phyloP scores from a whole-genome alignment of 768 basidiomycete species.

The Lentinus brumalis region DNA sequence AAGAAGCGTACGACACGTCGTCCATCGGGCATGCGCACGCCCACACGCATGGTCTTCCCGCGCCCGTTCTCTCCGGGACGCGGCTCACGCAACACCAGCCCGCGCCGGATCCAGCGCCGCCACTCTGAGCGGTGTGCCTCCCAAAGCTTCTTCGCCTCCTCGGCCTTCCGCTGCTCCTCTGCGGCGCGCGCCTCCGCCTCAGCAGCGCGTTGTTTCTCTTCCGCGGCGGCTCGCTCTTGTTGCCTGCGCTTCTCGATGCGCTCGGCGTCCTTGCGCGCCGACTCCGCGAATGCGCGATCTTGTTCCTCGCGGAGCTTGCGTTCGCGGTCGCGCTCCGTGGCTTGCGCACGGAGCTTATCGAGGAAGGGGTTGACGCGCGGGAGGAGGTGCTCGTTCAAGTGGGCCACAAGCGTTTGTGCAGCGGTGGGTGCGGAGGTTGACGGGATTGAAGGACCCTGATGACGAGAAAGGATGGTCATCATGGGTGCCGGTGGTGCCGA shows the following conservation, averaged over 20 bases:
- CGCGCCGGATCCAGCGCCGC: slow-evolving; percentile 59
- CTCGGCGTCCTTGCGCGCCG: slow-evolving; percentile 67
- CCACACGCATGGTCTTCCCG: slow-evolving; percentile 53
- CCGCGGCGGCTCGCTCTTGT: slow-evolving; percentile 49
- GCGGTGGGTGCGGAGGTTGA: slow-evolving; percentile 57
- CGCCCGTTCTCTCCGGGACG: slow-evolving; percentile 27
- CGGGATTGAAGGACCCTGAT: slow-evolving; percentile 65
- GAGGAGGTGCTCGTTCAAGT: slow-evolving; percentile 71
- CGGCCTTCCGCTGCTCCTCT: slow-evolving; percentile 35
- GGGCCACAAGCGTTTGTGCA: slow-evolving; percentile 58
- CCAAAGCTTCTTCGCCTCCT: slow-evolving; percentile 26
- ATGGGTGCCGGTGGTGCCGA: slow-evolving; percentile 44
- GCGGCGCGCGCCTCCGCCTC: slow-evolving; percentile 40
- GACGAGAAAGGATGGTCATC: slow-evolving; percentile 83
- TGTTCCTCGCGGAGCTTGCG: slow-evolving; percentile 71
- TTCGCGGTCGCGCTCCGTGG: slow-evolving; percentile 48
- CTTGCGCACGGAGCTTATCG: slow-evolving; percentile 53
- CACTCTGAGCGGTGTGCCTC: slow-evolving; percentile 46
- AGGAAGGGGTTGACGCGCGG: slow-evolving; percentile 84
- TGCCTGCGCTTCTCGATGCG: slow-evolving; percentile 58
- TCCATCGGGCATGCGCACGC: slow-evolving; percentile 53
- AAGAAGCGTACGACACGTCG: slow-evolving; percentile 62
- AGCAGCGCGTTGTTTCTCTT: slow-evolving; percentile 36
- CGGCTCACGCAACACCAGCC: slow-evolving; percentile 43
- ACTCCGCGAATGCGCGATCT: slow-evolving; percentile 74